phyloP scores from a whole-genome alignment of 2,329 filamentous ascomycete species.

The Chaetomiaceae sp. region DNA sequence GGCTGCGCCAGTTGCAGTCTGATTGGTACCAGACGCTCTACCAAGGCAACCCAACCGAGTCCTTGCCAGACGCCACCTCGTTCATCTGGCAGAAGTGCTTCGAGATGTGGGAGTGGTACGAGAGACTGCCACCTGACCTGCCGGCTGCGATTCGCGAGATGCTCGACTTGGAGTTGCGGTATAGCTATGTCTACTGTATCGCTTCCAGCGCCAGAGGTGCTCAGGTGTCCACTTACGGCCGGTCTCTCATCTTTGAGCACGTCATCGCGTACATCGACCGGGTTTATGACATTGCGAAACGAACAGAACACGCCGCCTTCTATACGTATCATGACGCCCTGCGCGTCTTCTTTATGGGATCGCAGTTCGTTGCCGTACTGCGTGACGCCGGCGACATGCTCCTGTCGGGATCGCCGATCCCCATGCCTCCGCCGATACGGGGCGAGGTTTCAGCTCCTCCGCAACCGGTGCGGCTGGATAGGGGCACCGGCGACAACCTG shows the following conservation, averaged over 20 bases:
- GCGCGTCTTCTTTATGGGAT: conserved; percentile 71
- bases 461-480: conserved; percentile 40
- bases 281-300: conserved; percentile 63
- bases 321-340: conserved; percentile 86
- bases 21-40: conserved; percentile 86
- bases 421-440: conserved; percentile 40
- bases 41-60: conserved; percentile 63
- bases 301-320: conserved; percentile 57
- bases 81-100: conserved; percentile 74
- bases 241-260: conserved; percentile 80
- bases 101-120: conserved; percentile 76
- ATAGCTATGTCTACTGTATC: conserved; percentile 86
- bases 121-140: conserved; percentile 64
- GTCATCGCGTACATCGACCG: conserved; percentile 75
- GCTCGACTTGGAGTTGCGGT: conserved; percentile 83
- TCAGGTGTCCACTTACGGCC: conserved; percentile 68
- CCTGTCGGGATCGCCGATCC: conserved; percentile 45
- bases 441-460: conserved; percentile 50
- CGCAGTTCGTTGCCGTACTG: conserved; percentile 59
- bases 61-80: conserved; percentile 62
- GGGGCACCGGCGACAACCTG: conserved; percentile 44
- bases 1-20: conserved; percentile 80
- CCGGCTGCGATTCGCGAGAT: conserved; percentile 64
- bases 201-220: conserved; percentile 74
- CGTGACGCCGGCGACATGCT: conserved; percentile 54